Evolutionary conservation across 2,329 filamentous ascomycete genomes (phyloP).

Genomic region (Trichophyton benhamiae): DNA sequence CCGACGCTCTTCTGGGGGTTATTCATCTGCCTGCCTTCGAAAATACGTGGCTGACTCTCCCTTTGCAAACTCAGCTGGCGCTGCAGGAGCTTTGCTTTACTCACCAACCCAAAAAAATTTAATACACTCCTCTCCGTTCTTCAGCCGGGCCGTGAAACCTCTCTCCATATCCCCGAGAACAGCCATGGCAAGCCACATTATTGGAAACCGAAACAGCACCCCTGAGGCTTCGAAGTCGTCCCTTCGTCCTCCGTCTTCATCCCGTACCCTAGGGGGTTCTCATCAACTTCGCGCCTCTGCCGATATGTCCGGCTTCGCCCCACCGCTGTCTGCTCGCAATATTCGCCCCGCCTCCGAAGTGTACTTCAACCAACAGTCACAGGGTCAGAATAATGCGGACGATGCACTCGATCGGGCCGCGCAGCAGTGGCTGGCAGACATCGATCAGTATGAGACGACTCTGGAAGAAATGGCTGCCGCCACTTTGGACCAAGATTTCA

Average conservation of each 20-base stretch:
- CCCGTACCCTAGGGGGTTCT: slow-evolving; percentile 62
- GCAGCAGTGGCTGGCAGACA: slow-evolving; percentile 97
- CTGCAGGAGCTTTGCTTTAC: slow-evolving; percentile 54
- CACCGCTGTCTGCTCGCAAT: slow-evolving; percentile 56
- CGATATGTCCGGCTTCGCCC: slow-evolving; percentile 80
- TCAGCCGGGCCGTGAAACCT: neutral
- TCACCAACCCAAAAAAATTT: slow-evolving; percentile 17
- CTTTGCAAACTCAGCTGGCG: slow-evolving; percentile 54
- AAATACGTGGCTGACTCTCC: slow-evolving; percentile 5
- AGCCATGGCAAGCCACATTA: slow-evolving; percentile 50
- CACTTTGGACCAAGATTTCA: slow-evolving; percentile 98
- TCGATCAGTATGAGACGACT: slow-evolving; percentile 98
- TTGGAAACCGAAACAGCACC: slow-evolving; percentile 90
- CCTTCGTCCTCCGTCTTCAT: slow-evolving; percentile 72
- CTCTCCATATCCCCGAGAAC: neutral
- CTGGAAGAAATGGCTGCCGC: slow-evolving; percentile 97
- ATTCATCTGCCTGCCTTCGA: slow-evolving; percentile 11
- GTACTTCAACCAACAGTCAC: slow-evolving; percentile 64
- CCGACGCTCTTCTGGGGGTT: slow-evolving; percentile 6
- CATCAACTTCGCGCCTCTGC: slow-evolving; percentile 89
- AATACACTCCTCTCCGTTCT: neutral
- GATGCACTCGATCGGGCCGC: slow-evolving; percentile 87
- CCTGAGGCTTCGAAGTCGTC: slow-evolving; percentile 76
- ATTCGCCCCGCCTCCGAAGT: slow-evolving; percentile 94
- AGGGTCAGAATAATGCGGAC: slow-evolving; percentile 56